Percentiles rank a stretch among this genome's conserved stretches.
Evolutionary conservation across 2,329 filamentous ascomycete genomes (phyloP).

Genomic region (Onygenales sp.): DNA sequence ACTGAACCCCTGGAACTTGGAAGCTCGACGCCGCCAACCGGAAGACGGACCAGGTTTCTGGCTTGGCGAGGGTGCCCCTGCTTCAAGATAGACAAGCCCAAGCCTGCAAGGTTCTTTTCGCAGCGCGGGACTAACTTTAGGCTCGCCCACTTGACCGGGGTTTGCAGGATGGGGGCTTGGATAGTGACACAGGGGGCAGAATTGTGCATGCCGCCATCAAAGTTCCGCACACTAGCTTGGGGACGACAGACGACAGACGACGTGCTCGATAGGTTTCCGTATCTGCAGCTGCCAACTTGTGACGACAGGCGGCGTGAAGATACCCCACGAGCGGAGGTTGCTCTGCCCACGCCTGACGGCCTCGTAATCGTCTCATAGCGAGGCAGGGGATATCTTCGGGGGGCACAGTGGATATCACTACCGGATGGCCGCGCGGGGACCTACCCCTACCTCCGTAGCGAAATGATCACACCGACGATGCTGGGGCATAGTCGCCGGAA

Average conservation of each 20-base stretch:
- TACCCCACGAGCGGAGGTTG: neutral
- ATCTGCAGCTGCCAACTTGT: constrained; percentile 1
- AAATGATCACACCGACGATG: neutral
- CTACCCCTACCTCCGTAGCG: neutral
- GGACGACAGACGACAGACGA: neutral
- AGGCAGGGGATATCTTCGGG: too few relatives aligned
- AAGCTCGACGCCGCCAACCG: neutral
- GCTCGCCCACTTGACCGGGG: neutral
- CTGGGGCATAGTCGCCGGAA: neutral
- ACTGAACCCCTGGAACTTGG: neutral
- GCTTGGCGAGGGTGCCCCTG: neutral
- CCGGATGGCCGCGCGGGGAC: neutral
- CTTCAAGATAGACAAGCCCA: neutral
- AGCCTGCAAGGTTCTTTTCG: neutral
- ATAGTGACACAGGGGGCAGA: neutral
- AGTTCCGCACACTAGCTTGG: neutral
- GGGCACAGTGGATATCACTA: neutral
- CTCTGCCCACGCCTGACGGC: neutral
- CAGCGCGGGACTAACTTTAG: neutral
- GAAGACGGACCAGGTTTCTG: neutral
- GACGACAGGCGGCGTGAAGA: neutral
- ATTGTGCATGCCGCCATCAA: neutral
- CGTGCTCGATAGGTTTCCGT: neutral
- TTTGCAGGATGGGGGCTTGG: neutral
- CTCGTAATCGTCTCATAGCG: too few relatives aligned